phyloP scores from a whole-genome alignment of 2,329 filamentous ascomycete species.

The Aspergillus tamarii region DNA sequence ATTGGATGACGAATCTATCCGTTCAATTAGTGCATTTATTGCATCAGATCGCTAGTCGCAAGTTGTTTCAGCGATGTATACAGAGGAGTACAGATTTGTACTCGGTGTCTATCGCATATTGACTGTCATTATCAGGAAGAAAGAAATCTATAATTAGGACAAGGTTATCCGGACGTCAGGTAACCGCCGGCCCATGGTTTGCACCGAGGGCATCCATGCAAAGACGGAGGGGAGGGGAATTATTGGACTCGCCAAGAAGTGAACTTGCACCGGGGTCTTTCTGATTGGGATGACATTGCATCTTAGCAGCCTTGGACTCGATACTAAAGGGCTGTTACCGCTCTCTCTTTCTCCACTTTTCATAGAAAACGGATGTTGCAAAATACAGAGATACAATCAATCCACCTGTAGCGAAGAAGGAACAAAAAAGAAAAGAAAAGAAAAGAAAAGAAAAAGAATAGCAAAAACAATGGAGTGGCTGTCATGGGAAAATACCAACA shows the following conservation, averaged over 20 bases:
- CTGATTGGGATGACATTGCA: background rate
- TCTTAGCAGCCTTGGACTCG: background rate
- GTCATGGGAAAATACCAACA: background rate
- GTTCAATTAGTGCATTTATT: background rate
- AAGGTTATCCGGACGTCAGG: slow-evolving; percentile 5
- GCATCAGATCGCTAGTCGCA: background rate
- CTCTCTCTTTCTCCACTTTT: background rate
- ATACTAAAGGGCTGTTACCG: background rate
- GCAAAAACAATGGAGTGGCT: background rate
- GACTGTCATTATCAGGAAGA: background rate
- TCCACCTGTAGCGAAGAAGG: too few species aligned
- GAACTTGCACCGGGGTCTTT: background rate
- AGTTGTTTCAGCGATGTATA: background rate
- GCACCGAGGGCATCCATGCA: background rate
- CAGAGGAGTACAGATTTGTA: background rate
- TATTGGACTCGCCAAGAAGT: slow-evolving; percentile 1
- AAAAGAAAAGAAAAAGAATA: background rate
- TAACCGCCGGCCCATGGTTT: slow-evolving; percentile 2
- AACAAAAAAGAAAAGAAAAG: too few species aligned
- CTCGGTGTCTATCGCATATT: background rate
- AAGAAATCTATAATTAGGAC: slow-evolving; percentile 3
- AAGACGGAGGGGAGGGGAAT: background rate
- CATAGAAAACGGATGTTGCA: background rate
- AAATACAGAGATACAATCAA: background rate
- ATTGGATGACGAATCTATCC: background rate